phyloP scores from a whole-genome alignment of 1,284 basidiomycete species.

The Sanghuangporus weigelae region DNA sequence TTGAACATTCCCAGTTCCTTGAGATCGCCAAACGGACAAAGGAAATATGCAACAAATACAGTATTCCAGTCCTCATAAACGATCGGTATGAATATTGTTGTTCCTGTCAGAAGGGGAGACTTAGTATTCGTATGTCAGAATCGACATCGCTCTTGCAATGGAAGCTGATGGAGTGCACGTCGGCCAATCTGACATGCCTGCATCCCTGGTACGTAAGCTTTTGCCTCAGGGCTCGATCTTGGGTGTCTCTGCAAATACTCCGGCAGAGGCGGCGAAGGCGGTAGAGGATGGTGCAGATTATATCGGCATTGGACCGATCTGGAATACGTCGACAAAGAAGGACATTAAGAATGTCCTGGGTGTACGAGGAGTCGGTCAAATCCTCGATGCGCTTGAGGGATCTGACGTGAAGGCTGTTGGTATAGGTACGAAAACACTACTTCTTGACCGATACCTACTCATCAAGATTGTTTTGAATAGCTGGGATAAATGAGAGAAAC shows the following conservation, averaged over 20 bases:
- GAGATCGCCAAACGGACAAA: constrained; percentile 71
- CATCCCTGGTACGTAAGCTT: constrained; percentile 61
- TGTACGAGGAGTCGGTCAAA: constrained; percentile 57
- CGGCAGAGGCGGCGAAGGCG: constrained; percentile 57
- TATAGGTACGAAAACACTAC: constrained; percentile 46
- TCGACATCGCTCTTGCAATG: constrained; percentile 82
- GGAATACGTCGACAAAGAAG: constrained; percentile 70
- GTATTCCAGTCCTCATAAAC: constrained; percentile 87
- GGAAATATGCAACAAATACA: constrained; percentile 73
- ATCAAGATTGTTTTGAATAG: constrained; percentile 32
- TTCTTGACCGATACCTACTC: too few species aligned
- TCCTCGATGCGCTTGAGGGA: constrained; percentile 62
- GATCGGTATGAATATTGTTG: constrained; percentile 35
- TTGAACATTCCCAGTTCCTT: constrained; percentile 55
- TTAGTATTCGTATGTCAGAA: constrained; percentile 32
- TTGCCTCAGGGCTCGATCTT: constrained; percentile 72
- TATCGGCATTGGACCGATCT: constrained; percentile 81
- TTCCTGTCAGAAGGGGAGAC: neutral
- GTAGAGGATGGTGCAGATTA: constrained; percentile 70
- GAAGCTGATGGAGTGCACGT: constrained; percentile 82
- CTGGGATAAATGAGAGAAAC: constrained; percentile 79
- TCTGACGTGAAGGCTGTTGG: constrained; percentile 68
- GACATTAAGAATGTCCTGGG: constrained; percentile 55
- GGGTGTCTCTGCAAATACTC: constrained; percentile 76
- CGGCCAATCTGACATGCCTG: constrained; percentile 87